Percentiles rank a stretch among this genome's conserved stretches.
These are phyloP conservation scores for Karstenula rhodostoma DNA, from an alignment of 2,329 filamentous ascomycete genomes.

Conservation along the genomic window DNA sequence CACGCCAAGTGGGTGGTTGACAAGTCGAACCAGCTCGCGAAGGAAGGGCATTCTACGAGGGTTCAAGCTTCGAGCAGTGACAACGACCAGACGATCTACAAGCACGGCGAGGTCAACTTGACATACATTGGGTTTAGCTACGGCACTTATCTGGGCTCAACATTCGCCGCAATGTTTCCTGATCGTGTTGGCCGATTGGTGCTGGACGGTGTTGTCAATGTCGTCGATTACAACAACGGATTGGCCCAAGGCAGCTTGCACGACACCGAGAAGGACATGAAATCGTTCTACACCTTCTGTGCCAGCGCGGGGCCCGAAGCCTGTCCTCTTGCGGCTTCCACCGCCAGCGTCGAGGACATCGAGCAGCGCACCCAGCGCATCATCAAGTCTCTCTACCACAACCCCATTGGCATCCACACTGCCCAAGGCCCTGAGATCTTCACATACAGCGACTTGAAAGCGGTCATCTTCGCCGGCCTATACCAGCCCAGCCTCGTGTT, in stretches of 20 bases:
- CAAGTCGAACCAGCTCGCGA: constrained; percentile 9
- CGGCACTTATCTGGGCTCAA: constrained; percentile 54
- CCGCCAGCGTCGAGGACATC: constrained; percentile 45
- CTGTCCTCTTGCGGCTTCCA: constrained; percentile 52
- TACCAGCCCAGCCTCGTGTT: constrained; percentile 49
- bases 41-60: neutral
- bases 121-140: constrained; percentile 60
- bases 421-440: constrained; percentile 42
- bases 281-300: constrained; percentile 56
- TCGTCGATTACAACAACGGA: constrained; percentile 44
- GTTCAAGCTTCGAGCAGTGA: neutral
- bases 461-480: constrained; percentile 46
- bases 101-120: constrained; percentile 37
- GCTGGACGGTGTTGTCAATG: constrained; percentile 58
- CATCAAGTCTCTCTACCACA: constrained; percentile 49
- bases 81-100: constrained; percentile 12
- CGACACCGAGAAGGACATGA: constrained; percentile 55
- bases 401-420: constrained; percentile 49
- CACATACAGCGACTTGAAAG: constrained; percentile 52
- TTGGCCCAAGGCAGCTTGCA: constrained; percentile 52
- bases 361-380: constrained; percentile 44
- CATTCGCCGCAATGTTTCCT: constrained; percentile 51
- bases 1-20: constrained; percentile 48
- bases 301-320: constrained; percentile 49
- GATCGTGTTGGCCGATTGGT: constrained; percentile 45